A percentile compares a stretch with the other conserved stretches of the same genome.
These are phyloP conservation scores for Pisolithus orientalis DNA, from an alignment of 768 basidiomycete genomes.

Conservation along the genomic window DNA sequence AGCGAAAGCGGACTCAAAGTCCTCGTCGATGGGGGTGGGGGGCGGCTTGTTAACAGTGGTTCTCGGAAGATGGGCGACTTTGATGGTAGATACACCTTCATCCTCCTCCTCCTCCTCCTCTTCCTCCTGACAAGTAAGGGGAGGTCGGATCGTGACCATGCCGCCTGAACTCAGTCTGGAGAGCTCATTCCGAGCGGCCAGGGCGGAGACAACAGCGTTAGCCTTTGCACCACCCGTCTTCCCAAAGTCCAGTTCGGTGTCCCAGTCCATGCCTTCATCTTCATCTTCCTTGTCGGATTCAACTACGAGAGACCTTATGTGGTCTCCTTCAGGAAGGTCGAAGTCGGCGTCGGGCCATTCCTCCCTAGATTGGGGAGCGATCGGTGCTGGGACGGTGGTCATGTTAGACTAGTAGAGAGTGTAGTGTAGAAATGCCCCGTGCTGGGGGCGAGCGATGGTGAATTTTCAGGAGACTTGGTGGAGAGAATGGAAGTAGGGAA, in stretches of 20 bases:
- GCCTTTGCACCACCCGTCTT: conserved; percentile 48
- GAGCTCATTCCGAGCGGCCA: conserved; percentile 39
- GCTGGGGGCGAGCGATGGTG: conserved; percentile 14
- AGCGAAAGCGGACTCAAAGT: conserved; percentile 79
- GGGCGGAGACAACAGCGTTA: conserved; percentile 31
- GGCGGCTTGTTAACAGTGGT: conserved; percentile 29
- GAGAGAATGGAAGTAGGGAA: conserved; percentile 5
- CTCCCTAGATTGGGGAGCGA: conserved; percentile 50
- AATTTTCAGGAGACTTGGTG: conserved; percentile 7
- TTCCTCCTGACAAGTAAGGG: conserved; percentile 41
- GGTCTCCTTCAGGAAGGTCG: conserved; percentile 71
- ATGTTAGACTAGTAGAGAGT: conserved; percentile 32
- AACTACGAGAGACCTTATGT: conserved; percentile 51
- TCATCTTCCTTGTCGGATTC: conserved; percentile 62
- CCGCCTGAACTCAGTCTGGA: conserved; percentile 16
- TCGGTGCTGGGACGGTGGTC: conserved; percentile 55
- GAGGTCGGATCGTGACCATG: conserved; percentile 57
- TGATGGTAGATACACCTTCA: conserved; percentile 73
- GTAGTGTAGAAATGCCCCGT: conserved; percentile 17
- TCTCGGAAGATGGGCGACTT: conserved; percentile 46
- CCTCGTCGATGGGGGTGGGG: conserved; percentile 50
- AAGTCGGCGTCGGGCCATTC: conserved; percentile 89
- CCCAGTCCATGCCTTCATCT: conserved; percentile 72
- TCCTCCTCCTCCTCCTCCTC: conserved; percentile 70
- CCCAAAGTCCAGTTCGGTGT: conserved; percentile 66